Evolutionary conservation across 805 yeast genomes (phyloP), one percentile per base, ranked within the genome.

Genomic region (Aciculoconidium aculeatum): DNA sequence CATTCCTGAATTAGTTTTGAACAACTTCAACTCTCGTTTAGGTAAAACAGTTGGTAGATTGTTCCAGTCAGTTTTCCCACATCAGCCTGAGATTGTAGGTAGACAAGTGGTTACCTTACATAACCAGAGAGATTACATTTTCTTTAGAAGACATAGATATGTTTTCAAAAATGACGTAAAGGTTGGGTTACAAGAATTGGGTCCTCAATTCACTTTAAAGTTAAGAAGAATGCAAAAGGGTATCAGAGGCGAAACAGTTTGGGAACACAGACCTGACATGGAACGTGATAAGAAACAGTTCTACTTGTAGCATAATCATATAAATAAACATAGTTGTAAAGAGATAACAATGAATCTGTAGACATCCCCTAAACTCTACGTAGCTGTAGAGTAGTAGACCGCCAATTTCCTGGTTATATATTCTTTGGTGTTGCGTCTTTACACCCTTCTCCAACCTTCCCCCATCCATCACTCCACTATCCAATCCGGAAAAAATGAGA

Each of bases 181-280:
- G 45, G 96, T 90, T 2, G 98, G 97, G 6, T 61, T 92, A 28
- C 98, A 92, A 50, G 98, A 92, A 51, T 63, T 92, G 24, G 98
- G 98, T 0, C 98, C 98, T 1, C 96, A 88, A 56, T 92, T 92
- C 56, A 92, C 98, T 1, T 60, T 92, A 53, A 80, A 82, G 51
- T 61, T 92, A 43, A 75, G 95, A 56, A 71, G 97, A 49, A 65
- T 92, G 35, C 97, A 90, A 56, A 81, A 77, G 60, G 98, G 97
- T 30, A 71, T 92, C 47, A 78, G 78, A 49, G 94, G 86, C 42
- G 97, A 90, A 48, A 69, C 83, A 15, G 96, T 86, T 48, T 90
- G 97, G 96, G 96, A 92, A 58, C 95, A 87, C 61, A 75, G 85
- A 44, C 80, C 96, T 3, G 94, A 84, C 41, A 88, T 92, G 97